Conservation (phyloP, 345 rosid species). For the Melastoma malabathricum region DNA sequence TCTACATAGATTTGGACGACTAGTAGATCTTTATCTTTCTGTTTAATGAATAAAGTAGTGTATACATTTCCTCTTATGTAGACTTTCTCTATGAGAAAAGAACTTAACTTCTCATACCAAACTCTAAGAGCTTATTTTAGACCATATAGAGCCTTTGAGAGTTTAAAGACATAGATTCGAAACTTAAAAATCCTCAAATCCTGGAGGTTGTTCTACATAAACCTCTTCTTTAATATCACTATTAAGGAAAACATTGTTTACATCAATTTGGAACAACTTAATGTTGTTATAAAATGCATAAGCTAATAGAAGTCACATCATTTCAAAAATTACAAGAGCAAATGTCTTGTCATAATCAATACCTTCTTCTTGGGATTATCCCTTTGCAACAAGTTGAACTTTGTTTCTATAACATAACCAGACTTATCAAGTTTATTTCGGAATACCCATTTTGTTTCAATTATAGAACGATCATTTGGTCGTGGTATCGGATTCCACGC, state of each 20-base stretch:
- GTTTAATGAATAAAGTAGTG: neutral
- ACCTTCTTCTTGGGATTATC: neutral
- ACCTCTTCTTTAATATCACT: neutral
- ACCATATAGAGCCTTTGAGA: neutral
- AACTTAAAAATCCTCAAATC: neutral
- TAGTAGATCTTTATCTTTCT: neutral
- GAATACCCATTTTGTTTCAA: neutral
- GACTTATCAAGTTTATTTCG: neutral
- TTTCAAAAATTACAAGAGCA: neutral
- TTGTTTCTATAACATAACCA: neutral
- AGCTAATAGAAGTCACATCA: neutral
- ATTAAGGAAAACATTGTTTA: neutral
- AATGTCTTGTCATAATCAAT: neutral
- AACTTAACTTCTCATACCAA: slow-evolving; percentile 1
- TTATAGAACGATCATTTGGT: neutral
- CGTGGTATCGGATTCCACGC: neutral
- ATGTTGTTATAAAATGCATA: neutral
- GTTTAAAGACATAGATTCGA: neutral
- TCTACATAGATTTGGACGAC: neutral
- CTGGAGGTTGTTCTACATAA: neutral
- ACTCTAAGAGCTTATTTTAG: neutral
- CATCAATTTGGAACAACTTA: slow-evolving; percentile 1
- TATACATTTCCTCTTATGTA: neutral
- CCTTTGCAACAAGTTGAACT: neutral
- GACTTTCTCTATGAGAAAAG: neutral